These are phyloP conservation scores for Gossypium arboreum DNA, from an alignment of 345 rosid species.

Conservation along the genomic window DNA sequence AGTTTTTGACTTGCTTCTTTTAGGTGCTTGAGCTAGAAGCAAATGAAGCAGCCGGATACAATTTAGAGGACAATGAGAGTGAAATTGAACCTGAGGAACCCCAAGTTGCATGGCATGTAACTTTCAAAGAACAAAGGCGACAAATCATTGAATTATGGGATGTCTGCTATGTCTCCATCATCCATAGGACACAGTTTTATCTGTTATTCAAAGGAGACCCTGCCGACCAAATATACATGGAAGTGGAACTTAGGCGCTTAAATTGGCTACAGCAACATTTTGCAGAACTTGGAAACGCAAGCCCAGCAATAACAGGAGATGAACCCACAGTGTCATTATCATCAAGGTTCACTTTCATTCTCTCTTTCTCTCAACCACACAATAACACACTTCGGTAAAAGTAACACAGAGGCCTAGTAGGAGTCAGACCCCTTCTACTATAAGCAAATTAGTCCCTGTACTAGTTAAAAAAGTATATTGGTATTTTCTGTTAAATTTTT, in stretches of 20 bases:
- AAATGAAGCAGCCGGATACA: constrained; percentile 86
- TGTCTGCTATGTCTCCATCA: constrained; percentile 75
- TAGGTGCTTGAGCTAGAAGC: constrained; percentile 99
- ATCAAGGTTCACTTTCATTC: constrained; percentile 40
- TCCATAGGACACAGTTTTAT: constrained; percentile 94
- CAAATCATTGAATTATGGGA: constrained; percentile 30
- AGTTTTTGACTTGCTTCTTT: background rate
- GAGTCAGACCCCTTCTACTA: too few relatives aligned
- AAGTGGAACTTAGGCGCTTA: constrained; percentile 93
- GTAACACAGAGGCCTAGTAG: too few relatives aligned
- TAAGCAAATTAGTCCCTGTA: too few relatives aligned
- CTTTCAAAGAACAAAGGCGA: constrained; percentile 84
- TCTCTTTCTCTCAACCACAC: background rate
- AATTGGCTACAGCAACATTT: constrained; percentile 96
- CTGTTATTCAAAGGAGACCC: constrained; percentile 89
- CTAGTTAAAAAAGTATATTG: too few relatives aligned
- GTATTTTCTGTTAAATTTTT: too few relatives aligned
- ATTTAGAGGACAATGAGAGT: constrained; percentile 53
- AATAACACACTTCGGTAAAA: too few relatives aligned
- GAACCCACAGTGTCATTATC: constrained; percentile 71
- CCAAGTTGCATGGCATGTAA: constrained; percentile 75
- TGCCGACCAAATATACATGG: constrained; percentile 97
- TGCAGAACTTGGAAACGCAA: constrained; percentile 80
- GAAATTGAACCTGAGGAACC: constrained; percentile 47
- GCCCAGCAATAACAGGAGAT: constrained; percentile 70